Conservation (phyloP, 2,329 filamentous ascomycete species). For the Fusarium tjaetaba region DNA sequence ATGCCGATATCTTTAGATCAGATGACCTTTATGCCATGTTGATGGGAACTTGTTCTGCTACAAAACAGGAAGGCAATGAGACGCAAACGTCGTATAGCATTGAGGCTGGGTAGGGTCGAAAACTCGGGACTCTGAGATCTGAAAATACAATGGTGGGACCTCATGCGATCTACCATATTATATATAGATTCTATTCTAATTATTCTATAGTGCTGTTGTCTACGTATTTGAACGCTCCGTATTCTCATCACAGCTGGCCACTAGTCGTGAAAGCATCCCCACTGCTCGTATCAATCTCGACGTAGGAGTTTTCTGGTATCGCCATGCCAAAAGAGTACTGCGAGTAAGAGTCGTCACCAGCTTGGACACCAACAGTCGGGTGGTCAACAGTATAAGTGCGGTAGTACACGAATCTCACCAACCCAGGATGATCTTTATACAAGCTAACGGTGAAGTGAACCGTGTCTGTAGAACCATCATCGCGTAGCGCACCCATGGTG, state of each 20-base stretch:
- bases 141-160: no score
- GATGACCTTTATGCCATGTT: background rate
- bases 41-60: fast-evolving
- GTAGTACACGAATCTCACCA: background rate
- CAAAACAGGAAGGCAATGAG: background rate
- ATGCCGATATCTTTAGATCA: no score
- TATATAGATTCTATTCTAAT: no score
- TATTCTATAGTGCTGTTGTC: background rate
- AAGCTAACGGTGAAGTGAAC: background rate
- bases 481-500: no score
- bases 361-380: background rate
- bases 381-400: fast-evolving
- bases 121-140: no score
- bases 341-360: background rate
- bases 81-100: no score
- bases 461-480: fast-evolving
- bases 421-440: background rate
- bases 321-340: background rate
- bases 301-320: fast-evolving
- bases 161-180: no score
- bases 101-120: no score
- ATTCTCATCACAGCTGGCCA: background rate
- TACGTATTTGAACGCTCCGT: no score
- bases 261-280: fast-evolving
- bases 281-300: background rate